phyloP scores from a whole-genome alignment of 805 yeast genomes.

The Saccharomyces paradoxus region DNA sequence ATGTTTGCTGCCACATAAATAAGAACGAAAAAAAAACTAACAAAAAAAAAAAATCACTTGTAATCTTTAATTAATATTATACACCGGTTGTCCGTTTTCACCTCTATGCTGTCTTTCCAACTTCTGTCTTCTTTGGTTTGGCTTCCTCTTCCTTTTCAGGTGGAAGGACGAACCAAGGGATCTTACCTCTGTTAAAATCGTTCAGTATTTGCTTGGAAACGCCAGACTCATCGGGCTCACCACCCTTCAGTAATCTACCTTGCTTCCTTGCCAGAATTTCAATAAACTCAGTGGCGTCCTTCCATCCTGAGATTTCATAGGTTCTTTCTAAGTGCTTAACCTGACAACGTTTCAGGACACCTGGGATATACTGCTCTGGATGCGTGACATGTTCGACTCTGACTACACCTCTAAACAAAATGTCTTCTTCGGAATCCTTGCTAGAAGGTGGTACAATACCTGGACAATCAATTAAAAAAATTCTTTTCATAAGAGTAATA shows the following conservation, averaged over 20 bases:
- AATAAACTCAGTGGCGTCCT: slow-evolving; percentile 64
- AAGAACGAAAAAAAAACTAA: background rate
- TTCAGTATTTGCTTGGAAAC: slow-evolving; percentile 83
- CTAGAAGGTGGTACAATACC: slow-evolving; percentile 96
- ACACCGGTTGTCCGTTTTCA: background rate
- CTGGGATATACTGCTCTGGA: slow-evolving; percentile 94
- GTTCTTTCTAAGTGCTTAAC: slow-evolving; percentile 89
- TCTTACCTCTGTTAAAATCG: slow-evolving; percentile 94
- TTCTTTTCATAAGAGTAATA: slow-evolving; percentile 91
- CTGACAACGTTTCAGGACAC: slow-evolving; percentile 75
- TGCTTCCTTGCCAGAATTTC: slow-evolving; percentile 87
- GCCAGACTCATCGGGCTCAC: slow-evolving; percentile 94
- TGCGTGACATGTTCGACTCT: slow-evolving; percentile 95
- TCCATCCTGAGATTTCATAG: slow-evolving; percentile 91
- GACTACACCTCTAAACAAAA: slow-evolving; percentile 91
- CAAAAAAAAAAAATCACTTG: background rate
- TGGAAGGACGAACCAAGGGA: slow-evolving; percentile 96
- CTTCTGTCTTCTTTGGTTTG: background rate
- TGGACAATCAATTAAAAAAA: slow-evolving; percentile 94
- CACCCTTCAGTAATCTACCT: slow-evolving; percentile 91
- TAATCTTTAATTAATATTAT: slow-evolving; percentile 1
- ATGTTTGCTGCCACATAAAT: background rate
- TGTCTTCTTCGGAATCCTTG: slow-evolving; percentile 85
- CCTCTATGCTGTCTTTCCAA: background rate
- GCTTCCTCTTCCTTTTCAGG: slow-evolving; percentile 59